Percentiles rank a stretch among this genome's conserved stretches.
phyloP scores from a whole-genome alignment of 2,329 filamentous ascomycete genomes.

The Curvularia verruculosa region DNA sequence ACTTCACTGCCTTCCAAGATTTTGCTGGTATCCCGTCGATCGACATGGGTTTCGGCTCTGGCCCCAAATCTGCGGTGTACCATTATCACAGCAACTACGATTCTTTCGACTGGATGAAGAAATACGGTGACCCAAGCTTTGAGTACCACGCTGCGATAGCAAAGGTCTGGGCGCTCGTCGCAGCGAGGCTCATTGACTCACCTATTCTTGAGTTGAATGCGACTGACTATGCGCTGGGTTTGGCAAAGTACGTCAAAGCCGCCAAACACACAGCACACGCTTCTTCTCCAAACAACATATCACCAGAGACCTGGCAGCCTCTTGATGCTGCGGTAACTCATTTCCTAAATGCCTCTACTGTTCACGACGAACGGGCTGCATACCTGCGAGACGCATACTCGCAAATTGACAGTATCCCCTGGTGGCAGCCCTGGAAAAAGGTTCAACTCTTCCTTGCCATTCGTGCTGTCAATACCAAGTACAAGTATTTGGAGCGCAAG shows the following conservation, averaged over 20 bases:
- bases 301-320: slow-evolving; percentile 50
- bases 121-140: slow-evolving; percentile 70
- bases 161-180: slow-evolving; percentile 54
- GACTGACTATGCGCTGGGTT: slow-evolving; percentile 53
- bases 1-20: slow-evolving; percentile 61
- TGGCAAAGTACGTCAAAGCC: slow-evolving; percentile 52
- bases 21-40: slow-evolving; percentile 58
- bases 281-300: slow-evolving; percentile 9
- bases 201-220: slow-evolving; percentile 57
- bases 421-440: slow-evolving; percentile 78
- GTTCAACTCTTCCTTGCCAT: slow-evolving; percentile 69
- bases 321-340: slow-evolving; percentile 58
- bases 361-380: slow-evolving; percentile 60
- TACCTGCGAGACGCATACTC: slow-evolving; percentile 56
- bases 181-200: slow-evolving; percentile 55
- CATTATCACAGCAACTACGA: slow-evolving; percentile 88
- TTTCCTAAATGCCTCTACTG: slow-evolving; percentile 56
- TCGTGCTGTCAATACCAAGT: slow-evolving; percentile 73
- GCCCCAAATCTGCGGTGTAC: slow-evolving; percentile 60
- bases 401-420: slow-evolving; percentile 63
- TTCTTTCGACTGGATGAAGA: slow-evolving; percentile 82
- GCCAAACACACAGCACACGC: slow-evolving; percentile 46
- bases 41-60: slow-evolving; percentile 54
- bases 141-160: slow-evolving; percentile 62
- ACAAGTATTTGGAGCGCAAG: slow-evolving; percentile 81